A percentile compares a stretch with the other conserved stretches of the same genome.
These are phyloP conservation scores for Auxenochlorella pyrenoidosa DNA, from an alignment of 139 green algal genomes.

Conservation along the genomic window DNA sequence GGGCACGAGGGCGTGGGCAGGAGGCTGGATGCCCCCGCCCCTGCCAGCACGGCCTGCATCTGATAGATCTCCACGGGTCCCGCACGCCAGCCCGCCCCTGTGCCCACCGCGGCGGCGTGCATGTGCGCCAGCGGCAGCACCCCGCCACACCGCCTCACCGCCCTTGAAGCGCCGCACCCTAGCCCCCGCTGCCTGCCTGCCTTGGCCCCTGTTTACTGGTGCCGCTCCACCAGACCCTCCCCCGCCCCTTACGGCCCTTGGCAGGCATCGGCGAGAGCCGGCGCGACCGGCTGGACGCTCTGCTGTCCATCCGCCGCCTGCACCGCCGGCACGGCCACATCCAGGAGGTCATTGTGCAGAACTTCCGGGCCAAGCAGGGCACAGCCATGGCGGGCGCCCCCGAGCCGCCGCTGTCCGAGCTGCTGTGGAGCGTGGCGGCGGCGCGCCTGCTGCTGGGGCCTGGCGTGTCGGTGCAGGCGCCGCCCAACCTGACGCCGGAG, in stretches of 20 bases:
- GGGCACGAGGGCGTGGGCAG: not conserved
- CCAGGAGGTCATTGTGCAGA: constrained; percentile 93
- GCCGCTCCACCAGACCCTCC: too few relatives aligned
- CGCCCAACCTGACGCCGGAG: constrained; percentile 84
- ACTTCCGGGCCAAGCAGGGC: constrained; percentile 80
- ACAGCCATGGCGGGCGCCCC: constrained; percentile 72
- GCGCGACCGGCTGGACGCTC: constrained; percentile 65
- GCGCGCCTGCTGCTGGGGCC: constrained; percentile 81
- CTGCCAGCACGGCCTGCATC: not conserved
- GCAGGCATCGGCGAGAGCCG: constrained; percentile 85
- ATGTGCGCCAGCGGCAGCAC: not conserved
- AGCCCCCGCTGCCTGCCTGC: too few relatives aligned
- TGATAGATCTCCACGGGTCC: too few relatives aligned
- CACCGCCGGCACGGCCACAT: constrained; percentile 75
- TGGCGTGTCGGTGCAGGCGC: constrained; percentile 71
- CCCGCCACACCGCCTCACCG: not conserved
- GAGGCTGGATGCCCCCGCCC: too few relatives aligned
- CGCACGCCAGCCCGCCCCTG: too few relatives aligned
- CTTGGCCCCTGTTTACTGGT: too few relatives aligned
- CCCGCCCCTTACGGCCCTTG: too few relatives aligned
- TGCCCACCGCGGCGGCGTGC: too few relatives aligned
- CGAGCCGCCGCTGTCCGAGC: constrained; percentile 72
- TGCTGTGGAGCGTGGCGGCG: constrained; percentile 81
- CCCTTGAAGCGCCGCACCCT: too few relatives aligned
- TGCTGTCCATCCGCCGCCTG: constrained; percentile 64